These are phyloP conservation scores for Phialemonium atrogriseum DNA, from an alignment of 2,329 filamentous ascomycete genomes.

Conservation along the genomic window DNA sequence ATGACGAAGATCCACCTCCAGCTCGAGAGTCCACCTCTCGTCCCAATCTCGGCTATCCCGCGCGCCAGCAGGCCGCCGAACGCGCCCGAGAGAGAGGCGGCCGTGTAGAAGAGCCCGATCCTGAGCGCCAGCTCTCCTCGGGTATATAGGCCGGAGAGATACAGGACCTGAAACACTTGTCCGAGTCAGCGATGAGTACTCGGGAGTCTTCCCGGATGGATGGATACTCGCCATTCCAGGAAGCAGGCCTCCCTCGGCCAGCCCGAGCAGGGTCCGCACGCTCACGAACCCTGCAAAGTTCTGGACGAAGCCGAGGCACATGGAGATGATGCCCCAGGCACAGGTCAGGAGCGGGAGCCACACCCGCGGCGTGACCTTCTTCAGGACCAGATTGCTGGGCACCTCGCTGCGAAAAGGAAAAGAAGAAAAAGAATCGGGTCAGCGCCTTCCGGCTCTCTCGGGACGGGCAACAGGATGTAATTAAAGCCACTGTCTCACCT, in stretches of 20 bases:
- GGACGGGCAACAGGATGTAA: no score
- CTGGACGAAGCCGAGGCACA: slow-evolving; percentile 46
- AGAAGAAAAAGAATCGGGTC: no score
- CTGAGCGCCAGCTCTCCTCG: slow-evolving; percentile 51
- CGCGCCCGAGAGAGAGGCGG: slow-evolving; percentile 55
- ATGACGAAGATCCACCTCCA: slow-evolving; percentile 52
- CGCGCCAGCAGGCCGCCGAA: slow-evolving; percentile 39
- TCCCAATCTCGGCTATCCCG: slow-evolving; percentile 36
- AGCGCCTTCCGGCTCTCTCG: no score
- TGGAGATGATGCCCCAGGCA: slow-evolving; percentile 29
- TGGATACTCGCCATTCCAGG: slow-evolving; percentile 48
- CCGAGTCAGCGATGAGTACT: neutral
- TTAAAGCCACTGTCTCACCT: no score
- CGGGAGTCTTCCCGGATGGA: no score
- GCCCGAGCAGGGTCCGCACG: slow-evolving; percentile 52
- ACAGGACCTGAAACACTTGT: slow-evolving; percentile 32
- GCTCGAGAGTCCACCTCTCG: slow-evolving; percentile 40
- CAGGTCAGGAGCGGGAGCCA: slow-evolving; percentile 2
- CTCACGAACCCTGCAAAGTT: slow-evolving; percentile 49
- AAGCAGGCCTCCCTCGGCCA: slow-evolving; percentile 56
- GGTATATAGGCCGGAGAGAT: slow-evolving; percentile 55
- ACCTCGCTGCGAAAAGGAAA: slow-evolving; percentile 1
- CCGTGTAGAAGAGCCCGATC: slow-evolving; percentile 61
- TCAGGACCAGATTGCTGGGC: slow-evolving; percentile 5
- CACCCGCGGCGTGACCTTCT: slow-evolving; percentile 4